Evolutionary conservation across 2,329 filamentous ascomycete species (phyloP).

Genomic region (Fusarium torulosum): DNA sequence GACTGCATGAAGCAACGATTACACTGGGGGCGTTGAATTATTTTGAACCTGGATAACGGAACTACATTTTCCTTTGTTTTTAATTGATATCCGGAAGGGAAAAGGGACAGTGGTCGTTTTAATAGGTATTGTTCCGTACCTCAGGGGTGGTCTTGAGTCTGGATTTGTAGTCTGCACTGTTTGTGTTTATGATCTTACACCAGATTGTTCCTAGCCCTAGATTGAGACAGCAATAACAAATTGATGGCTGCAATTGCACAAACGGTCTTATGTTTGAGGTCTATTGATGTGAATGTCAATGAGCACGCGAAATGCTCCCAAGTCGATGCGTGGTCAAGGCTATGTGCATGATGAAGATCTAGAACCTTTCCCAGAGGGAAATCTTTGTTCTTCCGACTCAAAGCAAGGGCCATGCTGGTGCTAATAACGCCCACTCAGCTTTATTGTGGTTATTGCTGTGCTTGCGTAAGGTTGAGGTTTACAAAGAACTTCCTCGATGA

Average conservation of each 20-base stretch:
- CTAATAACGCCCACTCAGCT: neutral
- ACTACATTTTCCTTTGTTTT: slow-evolving; percentile 34
- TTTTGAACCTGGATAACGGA: slow-evolving; percentile 34
- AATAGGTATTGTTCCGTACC: slow-evolving; percentile 16
- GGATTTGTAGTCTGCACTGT: slow-evolving; percentile 19
- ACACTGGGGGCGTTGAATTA: slow-evolving; percentile 33
- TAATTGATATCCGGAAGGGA: slow-evolving; percentile 21
- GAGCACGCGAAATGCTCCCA: neutral
- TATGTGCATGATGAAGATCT: neutral
- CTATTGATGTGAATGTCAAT: neutral
- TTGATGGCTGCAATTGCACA: slow-evolving; percentile 16
- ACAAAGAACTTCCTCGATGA: slow-evolving; percentile 12
- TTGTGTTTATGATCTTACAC: slow-evolving; percentile 42
- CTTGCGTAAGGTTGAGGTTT: slow-evolving; percentile 10
- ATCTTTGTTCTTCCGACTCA: neutral
- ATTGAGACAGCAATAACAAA: slow-evolving; percentile 39
- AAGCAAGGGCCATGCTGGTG: too few species aligned
- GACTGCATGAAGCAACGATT: slow-evolving; percentile 43
- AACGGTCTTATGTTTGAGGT: neutral
- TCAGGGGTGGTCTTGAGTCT: slow-evolving; percentile 16
- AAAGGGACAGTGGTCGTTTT: slow-evolving; percentile 9
- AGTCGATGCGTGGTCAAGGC: neutral
- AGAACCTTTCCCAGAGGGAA: neutral
- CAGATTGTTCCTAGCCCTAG: slow-evolving; percentile 40
- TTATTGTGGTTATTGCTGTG: slow-evolving; percentile 6